Percentiles rank a stretch among this genome's conserved stretches.
phyloP scores from a whole-genome alignment of 768 basidiomycete species.

The Chalciporus piperatus region DNA sequence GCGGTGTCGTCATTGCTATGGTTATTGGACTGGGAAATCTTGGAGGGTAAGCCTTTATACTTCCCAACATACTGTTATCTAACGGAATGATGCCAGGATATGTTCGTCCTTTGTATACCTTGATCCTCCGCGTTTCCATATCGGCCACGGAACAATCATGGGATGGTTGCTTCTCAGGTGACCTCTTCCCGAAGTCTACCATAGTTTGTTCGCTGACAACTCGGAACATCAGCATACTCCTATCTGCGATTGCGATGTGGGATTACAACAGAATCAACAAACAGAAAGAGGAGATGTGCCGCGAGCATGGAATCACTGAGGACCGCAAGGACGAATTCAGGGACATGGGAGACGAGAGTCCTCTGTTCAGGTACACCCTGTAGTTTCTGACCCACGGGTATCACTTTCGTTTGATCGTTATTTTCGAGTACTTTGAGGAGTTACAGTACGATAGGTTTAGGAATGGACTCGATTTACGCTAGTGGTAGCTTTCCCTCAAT shows the following conservation, averaged over 20 bases:
- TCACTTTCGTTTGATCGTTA: too few relatives aligned
- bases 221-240: conserved; percentile 34
- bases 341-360: conserved; percentile 52
- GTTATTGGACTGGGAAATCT: conserved; percentile 55
- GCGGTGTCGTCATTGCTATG: conserved; percentile 51
- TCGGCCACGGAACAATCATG: conserved; percentile 38
- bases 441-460: too few relatives aligned
- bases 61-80: neutral
- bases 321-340: conserved; percentile 40
- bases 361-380: conserved; percentile 47
- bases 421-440: too few relatives aligned
- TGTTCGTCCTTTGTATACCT: conserved; percentile 43
- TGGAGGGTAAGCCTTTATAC: conserved; percentile 41
- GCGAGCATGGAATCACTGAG: conserved; percentile 41
- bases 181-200: conserved; percentile 12
- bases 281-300: conserved; percentile 44
- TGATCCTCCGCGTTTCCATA: conserved; percentile 36
- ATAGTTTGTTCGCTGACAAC: conserved; percentile 26
- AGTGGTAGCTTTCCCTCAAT: too few relatives aligned
- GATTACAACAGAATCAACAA: conserved; percentile 49
- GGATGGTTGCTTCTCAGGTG: conserved; percentile 34
- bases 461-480: neutral
- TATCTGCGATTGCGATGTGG: conserved; percentile 46
- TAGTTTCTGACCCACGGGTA: conserved; percentile 3
- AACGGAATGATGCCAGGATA: conserved; percentile 25